Base-by-base conservation (phyloP, 805 yeast genomes). In the Kuraishia piskuri region DNA sequence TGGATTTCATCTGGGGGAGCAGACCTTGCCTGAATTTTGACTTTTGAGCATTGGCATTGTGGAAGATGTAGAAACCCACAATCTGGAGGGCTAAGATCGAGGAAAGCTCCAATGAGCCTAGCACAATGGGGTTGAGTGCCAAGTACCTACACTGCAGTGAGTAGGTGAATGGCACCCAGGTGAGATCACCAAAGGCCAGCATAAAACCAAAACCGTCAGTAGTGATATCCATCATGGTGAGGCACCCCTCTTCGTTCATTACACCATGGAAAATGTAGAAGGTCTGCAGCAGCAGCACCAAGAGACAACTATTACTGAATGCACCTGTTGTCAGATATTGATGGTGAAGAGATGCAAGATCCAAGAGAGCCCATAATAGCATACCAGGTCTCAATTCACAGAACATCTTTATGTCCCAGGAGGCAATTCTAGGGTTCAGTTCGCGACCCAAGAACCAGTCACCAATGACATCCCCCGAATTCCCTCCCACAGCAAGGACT, bases 391-490 rank as follows among this genome's bases (percentile, higher is more conserved):
- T 82, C 67, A 94, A 78, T 68, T 94, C 99, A 68, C 96, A 88
- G 63, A 88, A 94, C 60, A 90, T 69, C 70, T 94, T 94, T 67
- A 94, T 82, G 66, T 94, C 99, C 76, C 91, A 82, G 0, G 78
- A 63, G 1, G 95, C 94, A 55, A 88, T 73, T 60, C 98, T 77
- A 24, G 98, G 99, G 66, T 94, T 94, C 63, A 94, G 75, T 70
- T 92, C 98, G 56, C 99, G 82, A 26, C 99, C 99, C 65, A 94
- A 90, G 64, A 90, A 94, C 97, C 97, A 91, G 64, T 94, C 97
- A 65, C 88, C 92, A 9, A 92, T 60, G 0, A 69, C 59, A 58
- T 79, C 83, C 0, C 89, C 88, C 0, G 96, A 76, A 69, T 92
- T 92, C 2, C 99, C 99, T 48, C 94, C 94, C 45, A 79, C 67